Percentiles rank a stretch among this genome's conserved stretches.
phyloP scores from a whole-genome alignment of 2,329 filamentous ascomycete species.

The Pseudopithomyces chartarum region DNA sequence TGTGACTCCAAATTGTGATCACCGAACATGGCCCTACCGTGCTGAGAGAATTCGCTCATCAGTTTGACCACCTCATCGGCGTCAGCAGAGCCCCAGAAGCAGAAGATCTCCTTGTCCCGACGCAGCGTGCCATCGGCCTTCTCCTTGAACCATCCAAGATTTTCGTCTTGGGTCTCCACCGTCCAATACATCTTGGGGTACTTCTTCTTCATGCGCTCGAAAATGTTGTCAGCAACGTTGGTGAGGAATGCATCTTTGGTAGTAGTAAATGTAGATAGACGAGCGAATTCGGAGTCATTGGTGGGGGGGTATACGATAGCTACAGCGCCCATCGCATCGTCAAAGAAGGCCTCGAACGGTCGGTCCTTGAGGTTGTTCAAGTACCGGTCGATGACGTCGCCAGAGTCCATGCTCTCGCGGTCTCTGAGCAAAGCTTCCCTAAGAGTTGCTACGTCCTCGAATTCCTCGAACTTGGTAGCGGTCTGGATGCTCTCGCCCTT shows the following conservation, averaged over 20 bases:
- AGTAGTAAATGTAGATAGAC: constrained; percentile 87
- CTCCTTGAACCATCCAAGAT: constrained; percentile 95
- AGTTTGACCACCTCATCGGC: constrained; percentile 80
- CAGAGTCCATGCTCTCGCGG: constrained; percentile 78
- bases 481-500: constrained; percentile 87
- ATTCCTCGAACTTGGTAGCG: constrained; percentile 71
- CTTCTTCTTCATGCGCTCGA: constrained; percentile 91
- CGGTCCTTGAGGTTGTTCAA: constrained; percentile 76
- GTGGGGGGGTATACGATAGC: constrained; percentile 82
- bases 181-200: constrained; percentile 92
- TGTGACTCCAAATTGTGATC: constrained; percentile 88
- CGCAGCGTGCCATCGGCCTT: constrained; percentile 93
- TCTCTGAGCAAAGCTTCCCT: constrained; percentile 84
- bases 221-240: constrained; percentile 94
- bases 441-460: constrained; percentile 75
- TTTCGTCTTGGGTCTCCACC: constrained; percentile 95
- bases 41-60: constrained; percentile 81
- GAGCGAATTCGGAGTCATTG: constrained; percentile 71
- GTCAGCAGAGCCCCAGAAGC: constrained; percentile 91
- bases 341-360: constrained; percentile 91
- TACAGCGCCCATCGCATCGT: constrained; percentile 90
- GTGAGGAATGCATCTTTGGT: constrained; percentile 94
- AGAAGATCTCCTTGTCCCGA: constrained; percentile 84
- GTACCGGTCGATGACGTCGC: constrained; percentile 84
- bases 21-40: constrained; percentile 85